Base-by-base conservation (phyloP, 2,329 filamentous ascomycete genomes). In the Penicillium sp. region DNA sequence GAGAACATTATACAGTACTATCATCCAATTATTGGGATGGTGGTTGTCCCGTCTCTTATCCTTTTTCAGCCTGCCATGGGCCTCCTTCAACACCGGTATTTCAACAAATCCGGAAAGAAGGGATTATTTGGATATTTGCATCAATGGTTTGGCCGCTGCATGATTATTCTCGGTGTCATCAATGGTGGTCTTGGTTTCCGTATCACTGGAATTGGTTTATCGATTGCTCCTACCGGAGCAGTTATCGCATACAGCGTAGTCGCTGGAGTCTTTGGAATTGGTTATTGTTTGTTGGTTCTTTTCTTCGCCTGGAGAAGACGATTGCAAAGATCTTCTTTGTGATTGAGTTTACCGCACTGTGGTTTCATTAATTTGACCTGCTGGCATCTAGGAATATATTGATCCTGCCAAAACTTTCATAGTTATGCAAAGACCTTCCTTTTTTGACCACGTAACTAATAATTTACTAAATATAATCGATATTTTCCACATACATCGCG, bases 31-130 rank as follows among this genome's bases (percentile, higher is more conserved):
- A 79, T 83, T 44, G 81, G 81, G n/a, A 73, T 80, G 9, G 62
- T 81, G 13, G 70, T 80, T 4, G 68, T 83, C 36, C 64, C 68
- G 0, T 56, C 70, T 4, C 64, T 87, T 1, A 73, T 89, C 2
- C 71, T 84, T 14, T 79, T 85, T 56, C 79, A 81, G 53, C 81
- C 81, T 0, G 60, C 76, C 3, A 68, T 81, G 25, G 81, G 81
- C 13, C 61, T 74, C 11, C 48, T 80, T 2, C 81, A 83, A 54
- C 81, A 84, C 58, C 48, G 65, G 5, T 58, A 77, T 30, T 83
- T 76, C 69, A 75, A 76, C 46, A 76, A 74, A 56, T 70, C 72
- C n/a, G 68, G 70, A 4, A 63, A 61, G 10, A 76, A 76, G 30
- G 76, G 74, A 2, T n/a, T n/a, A n/a, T n/a, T n/a, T n/a, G n/a